Evolutionary conservation across 2,329 filamentous ascomycete genomes (phyloP).

Genomic region (Helminthosporium solani): DNA sequence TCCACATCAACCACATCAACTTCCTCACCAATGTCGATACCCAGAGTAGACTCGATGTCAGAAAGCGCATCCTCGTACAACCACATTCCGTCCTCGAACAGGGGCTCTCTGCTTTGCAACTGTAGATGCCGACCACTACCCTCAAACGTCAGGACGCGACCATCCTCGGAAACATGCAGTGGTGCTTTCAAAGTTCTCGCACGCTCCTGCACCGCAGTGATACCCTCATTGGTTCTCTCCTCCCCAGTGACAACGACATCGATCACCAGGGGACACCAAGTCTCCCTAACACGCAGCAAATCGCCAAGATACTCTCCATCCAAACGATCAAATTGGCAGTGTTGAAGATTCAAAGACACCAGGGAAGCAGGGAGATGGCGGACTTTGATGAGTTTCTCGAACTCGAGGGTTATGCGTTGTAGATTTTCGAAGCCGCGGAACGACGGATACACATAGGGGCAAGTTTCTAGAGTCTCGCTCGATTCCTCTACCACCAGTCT

Average conservation of each 20-base stretch:
- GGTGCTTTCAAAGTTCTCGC: background rate
- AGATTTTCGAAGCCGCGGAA: slow-evolving; percentile 1
- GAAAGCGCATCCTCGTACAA: too few species aligned
- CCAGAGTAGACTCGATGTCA: too few species aligned
- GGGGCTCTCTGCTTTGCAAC: background rate
- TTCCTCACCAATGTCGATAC: too few species aligned
- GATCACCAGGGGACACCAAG: slow-evolving; percentile 1
- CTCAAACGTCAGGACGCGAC: background rate
- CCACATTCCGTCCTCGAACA: too few species aligned
- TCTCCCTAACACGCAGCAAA: background rate
- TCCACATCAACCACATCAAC: too few species aligned
- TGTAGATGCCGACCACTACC: background rate
- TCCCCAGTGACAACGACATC: background rate
- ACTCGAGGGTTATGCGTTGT: background rate
- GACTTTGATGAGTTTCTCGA: background rate
- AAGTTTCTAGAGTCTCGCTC: background rate
- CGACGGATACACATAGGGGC: background rate
- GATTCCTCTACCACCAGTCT: background rate
- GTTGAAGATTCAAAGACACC: background rate
- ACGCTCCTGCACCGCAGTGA: background rate
- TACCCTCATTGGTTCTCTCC: background rate
- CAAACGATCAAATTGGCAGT: background rate
- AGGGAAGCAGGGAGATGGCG: background rate
- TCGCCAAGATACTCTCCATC: background rate
- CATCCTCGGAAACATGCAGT: background rate